These are phyloP conservation scores for Ganoderma lingzhi DNA, from an alignment of 1,284 basidiomycete genomes.

Conservation along the genomic window DNA sequence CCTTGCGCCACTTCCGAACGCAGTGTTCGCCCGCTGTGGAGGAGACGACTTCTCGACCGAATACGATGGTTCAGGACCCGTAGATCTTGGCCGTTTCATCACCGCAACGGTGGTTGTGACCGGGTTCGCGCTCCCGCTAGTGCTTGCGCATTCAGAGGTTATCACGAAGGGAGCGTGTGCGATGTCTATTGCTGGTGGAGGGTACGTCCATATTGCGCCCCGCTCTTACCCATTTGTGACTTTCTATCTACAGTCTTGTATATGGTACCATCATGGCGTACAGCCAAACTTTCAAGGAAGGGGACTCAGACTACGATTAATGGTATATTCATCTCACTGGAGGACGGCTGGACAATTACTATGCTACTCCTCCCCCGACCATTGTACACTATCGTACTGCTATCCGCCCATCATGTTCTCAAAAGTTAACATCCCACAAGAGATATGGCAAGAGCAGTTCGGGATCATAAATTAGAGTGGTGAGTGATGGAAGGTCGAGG, in stretches of 20 bases:
- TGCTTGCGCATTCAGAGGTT: constrained; percentile 92
- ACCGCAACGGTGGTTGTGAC: constrained; percentile 92
- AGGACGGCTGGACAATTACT: constrained; percentile 29
- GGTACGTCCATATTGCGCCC: constrained; percentile 54
- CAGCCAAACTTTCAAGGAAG: constrained; percentile 83
- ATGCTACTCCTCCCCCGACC: constrained; percentile 32
- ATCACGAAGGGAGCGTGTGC: constrained; percentile 87
- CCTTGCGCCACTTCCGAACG: constrained; percentile 95
- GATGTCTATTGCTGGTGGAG: constrained; percentile 96
- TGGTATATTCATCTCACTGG: constrained; percentile 26
- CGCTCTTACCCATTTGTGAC: constrained; percentile 19
- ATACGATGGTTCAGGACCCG: constrained; percentile 67
- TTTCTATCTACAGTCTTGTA: constrained; percentile 66
- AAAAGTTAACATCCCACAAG: constrained; percentile 1
- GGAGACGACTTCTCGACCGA: constrained; percentile 83
- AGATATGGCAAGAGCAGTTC: constrained; percentile 2
- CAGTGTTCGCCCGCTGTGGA: constrained; percentile 86
- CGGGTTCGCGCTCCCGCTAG: constrained; percentile 92
- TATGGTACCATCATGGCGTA: constrained; percentile 95
- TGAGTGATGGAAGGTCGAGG: not conserved
- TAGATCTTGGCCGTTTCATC: constrained; percentile 91
- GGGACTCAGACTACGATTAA: constrained; percentile 77
- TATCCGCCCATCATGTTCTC: constrained; percentile 25
- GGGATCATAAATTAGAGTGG: constrained; percentile 8
- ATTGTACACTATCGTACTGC: constrained; percentile 37